phyloP scores from a whole-genome alignment of 2,329 filamentous ascomycete genomes.

The Diaporthe vexans region DNA sequence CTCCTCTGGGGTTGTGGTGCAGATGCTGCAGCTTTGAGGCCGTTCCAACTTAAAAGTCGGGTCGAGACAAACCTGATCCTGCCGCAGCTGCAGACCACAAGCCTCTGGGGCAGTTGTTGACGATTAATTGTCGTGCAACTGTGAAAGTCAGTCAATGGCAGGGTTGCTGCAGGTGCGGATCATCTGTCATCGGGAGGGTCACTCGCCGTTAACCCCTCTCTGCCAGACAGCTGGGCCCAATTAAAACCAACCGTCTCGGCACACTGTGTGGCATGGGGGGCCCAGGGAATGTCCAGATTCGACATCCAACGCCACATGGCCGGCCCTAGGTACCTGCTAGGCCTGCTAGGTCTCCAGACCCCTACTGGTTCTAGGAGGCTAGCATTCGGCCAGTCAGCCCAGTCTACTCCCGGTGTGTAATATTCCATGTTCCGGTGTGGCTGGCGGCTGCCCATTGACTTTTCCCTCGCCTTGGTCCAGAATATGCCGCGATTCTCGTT shows the following conservation, averaged over 20 bases:
- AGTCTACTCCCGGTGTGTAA: not conserved
- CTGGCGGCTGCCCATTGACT: not conserved
- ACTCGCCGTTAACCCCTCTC: slow-evolving; percentile 2
- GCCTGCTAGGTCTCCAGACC: not conserved
- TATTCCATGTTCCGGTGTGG: not conserved
- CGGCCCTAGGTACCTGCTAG: slow-evolving; percentile 21
- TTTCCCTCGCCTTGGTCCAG: not conserved
- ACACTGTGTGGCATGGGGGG: slow-evolving; percentile 33
- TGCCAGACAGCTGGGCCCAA: slow-evolving; percentile 41
- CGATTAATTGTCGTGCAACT: not conserved
- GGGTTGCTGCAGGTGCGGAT: slow-evolving; percentile 25
- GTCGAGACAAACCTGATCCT: not conserved
- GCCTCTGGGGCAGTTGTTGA: not conserved
- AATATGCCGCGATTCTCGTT: not conserved
- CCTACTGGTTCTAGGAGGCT: not conserved
- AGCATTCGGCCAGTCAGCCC: not conserved
- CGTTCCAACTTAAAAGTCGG: not conserved
- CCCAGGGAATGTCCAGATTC: slow-evolving; percentile 1
- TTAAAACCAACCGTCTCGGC: not conserved
- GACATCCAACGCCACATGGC: slow-evolving; percentile 38
- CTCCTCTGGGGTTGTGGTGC: too few species aligned
- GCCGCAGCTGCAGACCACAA: not conserved
- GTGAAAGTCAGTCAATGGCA: not conserved
- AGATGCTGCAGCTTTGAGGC: not conserved
- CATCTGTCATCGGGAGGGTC: slow-evolving; percentile 18